Percentiles rank a stretch among this genome's conserved stretches.
phyloP scores from a whole-genome alignment of 805 yeast species.

The Ascoidea tarda region DNA sequence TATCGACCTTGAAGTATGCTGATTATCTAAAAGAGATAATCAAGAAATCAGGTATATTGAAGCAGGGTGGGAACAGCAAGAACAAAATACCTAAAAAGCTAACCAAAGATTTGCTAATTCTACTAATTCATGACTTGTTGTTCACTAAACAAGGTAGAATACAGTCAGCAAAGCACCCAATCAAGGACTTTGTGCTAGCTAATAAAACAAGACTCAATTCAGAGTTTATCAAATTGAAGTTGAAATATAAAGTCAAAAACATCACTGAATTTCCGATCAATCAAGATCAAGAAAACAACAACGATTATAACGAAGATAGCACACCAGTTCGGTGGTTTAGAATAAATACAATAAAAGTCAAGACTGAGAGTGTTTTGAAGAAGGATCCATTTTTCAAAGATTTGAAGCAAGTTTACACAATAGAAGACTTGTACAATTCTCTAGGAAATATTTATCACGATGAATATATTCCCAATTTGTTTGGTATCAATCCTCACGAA shows the following conservation, averaged over 20 bases:
- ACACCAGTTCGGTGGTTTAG: constrained; percentile 78
- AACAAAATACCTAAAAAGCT: constrained; percentile 30
- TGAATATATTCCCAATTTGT: constrained; percentile 56
- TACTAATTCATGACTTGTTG: constrained; percentile 71
- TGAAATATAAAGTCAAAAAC: constrained; percentile 51
- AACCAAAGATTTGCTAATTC: constrained; percentile 37
- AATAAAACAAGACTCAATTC: constrained; percentile 74
- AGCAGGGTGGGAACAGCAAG: constrained; percentile 20
- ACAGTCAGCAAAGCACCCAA: constrained; percentile 78
- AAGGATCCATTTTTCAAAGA: constrained; percentile 25
- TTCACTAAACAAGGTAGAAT: constrained; percentile 67
- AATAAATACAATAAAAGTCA: constrained; percentile 47
- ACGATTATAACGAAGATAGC: constrained; percentile 22
- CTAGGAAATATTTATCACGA: constrained; percentile 62
- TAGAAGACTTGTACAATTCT: constrained; percentile 24
- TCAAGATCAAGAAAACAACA: constrained; percentile 23
- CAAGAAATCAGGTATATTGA: constrained; percentile 51
- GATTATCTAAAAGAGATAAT: constrained; percentile 50
- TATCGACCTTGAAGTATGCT: constrained; percentile 62
- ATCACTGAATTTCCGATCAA: constrained; percentile 39
- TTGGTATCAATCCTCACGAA: constrained; percentile 71
- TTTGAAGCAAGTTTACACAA: constrained; percentile 29
- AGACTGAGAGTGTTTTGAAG: constrained; percentile 17
- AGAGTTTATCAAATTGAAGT: constrained; percentile 64
- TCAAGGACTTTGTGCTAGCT: constrained; percentile 66